Evolutionary conservation across 805 yeast genomes (phyloP), one percentile per base, ranked within the genome.

Genomic region (Candida cerambycidarum): DNA sequence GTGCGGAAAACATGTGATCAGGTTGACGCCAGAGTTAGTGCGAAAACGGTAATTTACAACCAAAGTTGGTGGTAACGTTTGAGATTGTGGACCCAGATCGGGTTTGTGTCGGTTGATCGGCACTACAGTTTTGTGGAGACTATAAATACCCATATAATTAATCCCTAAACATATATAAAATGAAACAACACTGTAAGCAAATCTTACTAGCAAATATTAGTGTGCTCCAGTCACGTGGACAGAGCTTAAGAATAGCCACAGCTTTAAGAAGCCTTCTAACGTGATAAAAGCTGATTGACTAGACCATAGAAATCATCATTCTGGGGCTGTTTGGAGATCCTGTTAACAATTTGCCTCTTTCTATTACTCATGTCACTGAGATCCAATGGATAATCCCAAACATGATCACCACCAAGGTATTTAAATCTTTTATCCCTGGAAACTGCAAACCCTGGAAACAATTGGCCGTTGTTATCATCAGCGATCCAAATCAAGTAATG

Each of bases 401-500:
- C 9, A 38, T 19, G 19, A 5, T 16, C 18, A 5, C 41, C 41
- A 3, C 41, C 41, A 38, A 38, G 8, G 14, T 30, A 21, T 2
- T 10, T 3, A 12, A 9, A 10, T 3, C 17, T 18, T 23, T 30
- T 24, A 6, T 4, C 10, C 10, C 8, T 9, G 2, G 32, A 30
- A 21, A 15, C 17, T 23, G n/a, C 21, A 15, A 24, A 38, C 13
- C 41, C 41, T 5, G 34, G 34, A 12, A 19, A 12, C 11, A 14
- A 10, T n/a, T 23, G n/a, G 15, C 30, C 23, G 19, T n/a, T 25
- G 13, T 18, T 12, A 4, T 21, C 8, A 19, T 18, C 16, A 8
- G 33, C 40, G 16, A 16, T 17, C 25, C 18, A 30, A 21, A 38
- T 12, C 18, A 38, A 30, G 10, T 21, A 21, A 38, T 38, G 41